Conservation (phyloP, 305 asterid species). For the Fraxinus paxiana region DNA sequence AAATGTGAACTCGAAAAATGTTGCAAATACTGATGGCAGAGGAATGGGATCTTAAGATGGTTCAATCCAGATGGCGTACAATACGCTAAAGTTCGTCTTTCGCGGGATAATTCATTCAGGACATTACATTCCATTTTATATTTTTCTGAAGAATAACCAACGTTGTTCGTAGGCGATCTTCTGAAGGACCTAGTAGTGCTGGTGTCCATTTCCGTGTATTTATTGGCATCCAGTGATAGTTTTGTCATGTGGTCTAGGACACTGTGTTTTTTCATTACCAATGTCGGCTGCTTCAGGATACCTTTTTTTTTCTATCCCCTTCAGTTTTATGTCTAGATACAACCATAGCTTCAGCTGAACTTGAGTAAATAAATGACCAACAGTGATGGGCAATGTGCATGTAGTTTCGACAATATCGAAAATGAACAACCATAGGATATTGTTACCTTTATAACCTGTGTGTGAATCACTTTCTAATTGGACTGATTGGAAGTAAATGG, state of each 20-base stretch:
- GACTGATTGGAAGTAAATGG: not conserved
- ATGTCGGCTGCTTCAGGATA: not conserved
- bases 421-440: not conserved
- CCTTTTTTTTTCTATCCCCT: not conserved
- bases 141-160: not conserved
- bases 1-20: slow-evolving; percentile 8
- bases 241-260: not conserved
- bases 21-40: not conserved
- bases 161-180: not conserved
- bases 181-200: not conserved
- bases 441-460: not conserved
- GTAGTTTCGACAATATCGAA: not conserved
- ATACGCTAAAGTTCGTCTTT: not conserved
- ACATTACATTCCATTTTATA: not conserved
- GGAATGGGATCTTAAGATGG: not conserved
- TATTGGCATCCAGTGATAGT: not conserved
- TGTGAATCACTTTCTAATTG: not conserved
- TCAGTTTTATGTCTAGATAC: not conserved
- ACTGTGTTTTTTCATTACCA: not conserved
- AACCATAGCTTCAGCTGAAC: not conserved
- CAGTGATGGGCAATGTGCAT: not conserved
- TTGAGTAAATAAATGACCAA: not conserved
- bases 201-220: not conserved
- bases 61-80: not conserved
- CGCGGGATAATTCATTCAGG: not conserved